Percentiles rank a stretch among this genome's conserved stretches.
phyloP scores from a whole-genome alignment of 805 yeast species.

The Wickerhamomyces canadensis region DNA sequence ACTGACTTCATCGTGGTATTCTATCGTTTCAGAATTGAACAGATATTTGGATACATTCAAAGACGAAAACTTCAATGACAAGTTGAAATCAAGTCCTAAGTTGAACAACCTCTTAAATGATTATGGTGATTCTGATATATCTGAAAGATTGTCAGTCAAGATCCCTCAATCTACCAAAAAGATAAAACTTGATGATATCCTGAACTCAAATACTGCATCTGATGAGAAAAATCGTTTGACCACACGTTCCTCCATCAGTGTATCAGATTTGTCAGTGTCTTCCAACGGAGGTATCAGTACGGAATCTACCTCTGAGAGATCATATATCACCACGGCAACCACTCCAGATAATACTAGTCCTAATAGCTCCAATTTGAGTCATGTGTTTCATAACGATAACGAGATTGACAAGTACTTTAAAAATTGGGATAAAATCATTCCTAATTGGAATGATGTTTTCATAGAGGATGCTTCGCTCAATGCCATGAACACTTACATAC shows the following conservation, averaged over 20 bases:
- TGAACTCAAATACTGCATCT: constrained; percentile 1
- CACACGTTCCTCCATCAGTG: neutral
- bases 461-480: constrained; percentile 1
- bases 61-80: constrained; percentile 8
- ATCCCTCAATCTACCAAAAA: constrained; percentile 8
- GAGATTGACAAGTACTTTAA: constrained; percentile 11
- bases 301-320: neutral
- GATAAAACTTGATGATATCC: constrained; percentile 12
- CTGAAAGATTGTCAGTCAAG: constrained; percentile 16
- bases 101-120: constrained; percentile 25
- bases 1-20: constrained; percentile 27
- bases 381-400: neutral
- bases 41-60: constrained; percentile 19
- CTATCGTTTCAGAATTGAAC: constrained; percentile 23
- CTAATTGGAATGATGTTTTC: constrained; percentile 16
- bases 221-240: neutral
- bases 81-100: constrained; percentile 18
- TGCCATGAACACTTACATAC: constrained; percentile 1
- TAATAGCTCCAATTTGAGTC: neutral
- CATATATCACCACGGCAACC: neutral
- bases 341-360: too few relatives aligned
- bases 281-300: neutral
- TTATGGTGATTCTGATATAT: constrained; percentile 27
- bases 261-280: neutral
- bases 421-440: constrained; percentile 14